Conservation (phyloP, 495 filamentous ascomycete species). For the Penicillium pancosmium region DNA sequence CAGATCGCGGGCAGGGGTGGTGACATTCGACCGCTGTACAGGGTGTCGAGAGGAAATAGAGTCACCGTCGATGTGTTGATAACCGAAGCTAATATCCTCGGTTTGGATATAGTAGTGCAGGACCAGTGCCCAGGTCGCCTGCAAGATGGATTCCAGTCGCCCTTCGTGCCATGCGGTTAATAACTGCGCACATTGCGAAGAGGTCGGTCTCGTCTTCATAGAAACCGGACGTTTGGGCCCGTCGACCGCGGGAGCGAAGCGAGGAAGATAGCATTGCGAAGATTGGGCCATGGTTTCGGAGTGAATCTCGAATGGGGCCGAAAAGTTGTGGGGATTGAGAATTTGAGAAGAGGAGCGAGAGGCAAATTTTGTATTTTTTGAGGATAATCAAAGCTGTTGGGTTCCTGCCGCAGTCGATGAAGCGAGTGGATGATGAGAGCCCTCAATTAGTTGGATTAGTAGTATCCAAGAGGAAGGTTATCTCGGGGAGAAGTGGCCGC, state of each 20-base stretch:
- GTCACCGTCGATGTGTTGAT: conserved; percentile 39
- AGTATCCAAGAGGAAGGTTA: conserved; percentile 21
- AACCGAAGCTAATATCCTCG: conserved; percentile 60
- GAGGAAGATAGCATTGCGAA: conserved; percentile 41
- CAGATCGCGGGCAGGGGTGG: conserved; percentile 7
- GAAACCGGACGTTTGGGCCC: conserved; percentile 41
- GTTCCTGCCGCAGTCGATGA: conserved; percentile 1
- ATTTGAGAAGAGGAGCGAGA: not conserved
- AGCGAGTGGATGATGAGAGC: conserved; percentile 11
- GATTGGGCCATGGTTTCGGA: conserved; percentile 38
- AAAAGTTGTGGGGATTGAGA: not conserved
- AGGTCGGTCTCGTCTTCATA: conserved; percentile 37
- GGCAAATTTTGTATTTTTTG: not conserved
- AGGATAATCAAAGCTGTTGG: conserved; percentile 5
- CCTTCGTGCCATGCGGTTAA: conserved; percentile 39
- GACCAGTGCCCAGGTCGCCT: conserved; percentile 58
- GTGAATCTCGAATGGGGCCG: conserved; percentile 10
- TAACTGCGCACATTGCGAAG: conserved; percentile 36
- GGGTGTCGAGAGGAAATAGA: conserved; percentile 16
- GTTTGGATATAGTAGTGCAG: conserved; percentile 56
- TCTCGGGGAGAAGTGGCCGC: conserved; percentile 1
- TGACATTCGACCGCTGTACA: conserved; percentile 23
- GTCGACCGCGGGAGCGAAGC: conserved; percentile 34
- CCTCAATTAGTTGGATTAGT: conserved; percentile 15
- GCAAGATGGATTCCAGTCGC: conserved; percentile 38